These are phyloP conservation scores for Pecoramyces ruminantium DNA, from an alignment of 192 early-diverging fungal species.

Conservation along the genomic window DNA sequence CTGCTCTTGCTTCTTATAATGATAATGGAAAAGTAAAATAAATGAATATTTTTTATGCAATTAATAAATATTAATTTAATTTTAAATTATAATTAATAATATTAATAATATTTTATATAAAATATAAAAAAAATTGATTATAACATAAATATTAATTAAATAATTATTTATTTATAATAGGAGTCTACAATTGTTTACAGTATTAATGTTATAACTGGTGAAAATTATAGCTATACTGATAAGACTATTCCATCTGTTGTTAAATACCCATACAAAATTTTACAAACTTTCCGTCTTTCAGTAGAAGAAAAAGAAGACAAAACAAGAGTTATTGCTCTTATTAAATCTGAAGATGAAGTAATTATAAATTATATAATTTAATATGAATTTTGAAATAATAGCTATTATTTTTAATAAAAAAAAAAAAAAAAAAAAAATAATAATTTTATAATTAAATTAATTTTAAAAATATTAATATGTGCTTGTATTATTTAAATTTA, in stretches of 20 bases:
- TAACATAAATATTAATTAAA: no score
- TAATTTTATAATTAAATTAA: no score
- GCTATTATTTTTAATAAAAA: no score
- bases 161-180: no score
- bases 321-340: conserved; percentile 28
- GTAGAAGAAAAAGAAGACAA: conserved; percentile 40
- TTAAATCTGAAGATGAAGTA: conserved; percentile 26
- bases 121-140: no score
- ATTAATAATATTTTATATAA: no score
- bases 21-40: conserved; percentile 5
- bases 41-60: no score
- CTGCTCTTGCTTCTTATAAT: conserved; percentile 25
- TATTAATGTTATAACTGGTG: conserved; percentile 50
- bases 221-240: conserved; percentile 20
- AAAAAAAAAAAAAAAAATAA: conserved; percentile 31
- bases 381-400: conserved; percentile 7
- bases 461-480: no score
- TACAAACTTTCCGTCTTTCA: conserved; percentile 50
- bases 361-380: conserved; percentile 5
- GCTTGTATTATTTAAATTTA: no score
- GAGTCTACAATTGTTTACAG: conserved; percentile 16
- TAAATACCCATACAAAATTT: conserved; percentile 23
- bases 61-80: no score
- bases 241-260: conserved; percentile 1
- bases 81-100: no score